Evolutionary conservation across 2,329 filamentous ascomycete genomes (phyloP).

Genomic region (Rhexocercosporidium sp.): DNA sequence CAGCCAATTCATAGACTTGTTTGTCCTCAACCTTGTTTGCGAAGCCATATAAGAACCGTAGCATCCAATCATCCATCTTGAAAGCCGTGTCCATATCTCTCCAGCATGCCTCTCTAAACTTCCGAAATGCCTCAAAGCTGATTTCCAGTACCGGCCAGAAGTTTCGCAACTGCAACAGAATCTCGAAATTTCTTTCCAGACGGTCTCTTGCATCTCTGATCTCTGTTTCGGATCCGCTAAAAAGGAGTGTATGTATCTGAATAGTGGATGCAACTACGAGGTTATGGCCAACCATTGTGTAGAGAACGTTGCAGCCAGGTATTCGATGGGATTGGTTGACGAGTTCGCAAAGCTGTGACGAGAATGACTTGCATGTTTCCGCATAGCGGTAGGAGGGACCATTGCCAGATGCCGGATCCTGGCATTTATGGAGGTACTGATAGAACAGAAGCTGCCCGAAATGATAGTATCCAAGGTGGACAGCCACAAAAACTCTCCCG

Average conservation of each 20-base stretch:
- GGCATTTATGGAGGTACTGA: conserved; percentile 48
- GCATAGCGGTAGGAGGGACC: conserved; percentile 39
- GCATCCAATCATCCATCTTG: conserved; percentile 50
- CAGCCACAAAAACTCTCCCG: conserved; percentile 50
- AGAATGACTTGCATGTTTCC: conserved; percentile 47
- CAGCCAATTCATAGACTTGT: background rate
- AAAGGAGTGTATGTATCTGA: conserved; percentile 52
- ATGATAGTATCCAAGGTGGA: conserved; percentile 54
- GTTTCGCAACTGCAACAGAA: conserved; percentile 47
- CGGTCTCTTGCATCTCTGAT: conserved; percentile 44
- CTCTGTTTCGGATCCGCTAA: conserved; percentile 45
- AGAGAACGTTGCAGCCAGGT: conserved; percentile 48
- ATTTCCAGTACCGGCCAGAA: conserved; percentile 50
- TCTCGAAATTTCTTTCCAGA: conserved; percentile 52
- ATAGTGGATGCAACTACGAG: conserved; percentile 53
- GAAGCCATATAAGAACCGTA: conserved; percentile 46
- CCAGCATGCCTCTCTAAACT: conserved; percentile 50
- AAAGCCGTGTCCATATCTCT: conserved; percentile 46
- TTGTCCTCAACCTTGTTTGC: conserved; percentile 41
- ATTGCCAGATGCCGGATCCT: conserved; percentile 17
- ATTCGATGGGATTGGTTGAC: conserved; percentile 47
- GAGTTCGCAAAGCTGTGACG: conserved; percentile 47
- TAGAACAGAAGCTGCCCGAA: conserved; percentile 53
- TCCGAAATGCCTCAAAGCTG: conserved; percentile 46
- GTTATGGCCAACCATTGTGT: conserved; percentile 52